A percentile compares a stretch with the other conserved stretches of the same genome.
These are phyloP conservation scores for Solanum peruvianum DNA, from an alignment of 257 asterid species.

Conservation along the genomic window DNA sequence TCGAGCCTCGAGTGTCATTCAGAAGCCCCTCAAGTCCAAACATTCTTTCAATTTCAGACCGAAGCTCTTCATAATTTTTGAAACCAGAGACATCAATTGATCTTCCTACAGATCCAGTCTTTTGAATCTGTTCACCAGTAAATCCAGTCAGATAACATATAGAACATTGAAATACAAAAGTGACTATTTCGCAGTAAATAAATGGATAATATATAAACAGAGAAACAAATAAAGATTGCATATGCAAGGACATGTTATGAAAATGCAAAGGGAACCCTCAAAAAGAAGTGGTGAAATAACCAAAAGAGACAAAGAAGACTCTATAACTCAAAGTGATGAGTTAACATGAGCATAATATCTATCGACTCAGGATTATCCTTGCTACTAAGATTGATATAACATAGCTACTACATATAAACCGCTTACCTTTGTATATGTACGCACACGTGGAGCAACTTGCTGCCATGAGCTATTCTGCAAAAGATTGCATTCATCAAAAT, in stretches of 20 bases:
- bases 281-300: neutral
- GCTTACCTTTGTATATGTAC: slow-evolving; percentile 78
- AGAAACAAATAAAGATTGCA: too few relatives aligned
- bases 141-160: neutral
- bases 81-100: slow-evolving; percentile 82
- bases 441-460: slow-evolving; percentile 60
- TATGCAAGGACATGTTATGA: too few relatives aligned
- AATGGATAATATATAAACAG: neutral
- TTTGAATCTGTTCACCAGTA: slow-evolving; percentile 51
- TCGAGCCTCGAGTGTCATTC: slow-evolving; percentile 58
- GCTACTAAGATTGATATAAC: neutral
- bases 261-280: neutral
- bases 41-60: slow-evolving; percentile 74
- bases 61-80: slow-evolving; percentile 62
- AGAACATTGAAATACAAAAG: neutral
- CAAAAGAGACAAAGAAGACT: neutral
- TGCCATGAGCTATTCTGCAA: slow-evolving; percentile 62
- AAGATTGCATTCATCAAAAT: slow-evolving; percentile 51
- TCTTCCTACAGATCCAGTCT: slow-evolving; percentile 89
- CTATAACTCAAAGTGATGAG: neutral
- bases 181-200: neutral
- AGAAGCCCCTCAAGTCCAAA: slow-evolving; percentile 80
- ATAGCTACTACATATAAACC: neutral
- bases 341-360: neutral
- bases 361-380: neutral